Conservation (phyloP, 2,329 filamentous ascomycete genomes). For the Trichophyton mentagrophytes region DNA sequence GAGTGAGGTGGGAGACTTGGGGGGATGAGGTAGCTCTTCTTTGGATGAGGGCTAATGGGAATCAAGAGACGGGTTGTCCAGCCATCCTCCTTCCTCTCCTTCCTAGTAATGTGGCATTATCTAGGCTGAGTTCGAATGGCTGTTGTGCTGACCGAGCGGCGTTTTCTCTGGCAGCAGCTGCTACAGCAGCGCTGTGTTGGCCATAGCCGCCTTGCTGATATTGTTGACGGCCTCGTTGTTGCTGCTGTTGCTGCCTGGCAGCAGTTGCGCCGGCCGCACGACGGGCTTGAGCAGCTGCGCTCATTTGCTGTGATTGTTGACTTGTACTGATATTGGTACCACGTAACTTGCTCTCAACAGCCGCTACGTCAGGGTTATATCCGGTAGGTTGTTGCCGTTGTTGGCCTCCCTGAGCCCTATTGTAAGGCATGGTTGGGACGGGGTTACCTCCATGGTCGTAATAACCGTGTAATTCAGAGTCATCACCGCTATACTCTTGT, state of each 20-base stretch:
- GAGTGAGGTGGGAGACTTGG: background rate
- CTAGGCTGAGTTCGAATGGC: conserved; percentile 80
- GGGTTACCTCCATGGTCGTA: conserved; percentile 29
- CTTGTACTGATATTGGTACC: conserved; percentile 58
- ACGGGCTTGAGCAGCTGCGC: conserved; percentile 50
- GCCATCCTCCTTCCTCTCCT: conserved; percentile 38
- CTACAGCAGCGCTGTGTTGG: conserved; percentile 73
- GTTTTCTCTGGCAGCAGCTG: conserved; percentile 69
- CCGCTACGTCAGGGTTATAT: conserved; percentile 49
- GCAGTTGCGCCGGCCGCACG: conserved; percentile 35
- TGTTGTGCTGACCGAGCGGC: conserved; percentile 63
- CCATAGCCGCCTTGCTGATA: conserved; percentile 57
- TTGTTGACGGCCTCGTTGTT: conserved; percentile 36
- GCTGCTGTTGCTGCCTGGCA: conserved; percentile 32
- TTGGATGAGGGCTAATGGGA: background rate
- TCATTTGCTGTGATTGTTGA: conserved; percentile 22
- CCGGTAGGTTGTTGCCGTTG: conserved; percentile 46
- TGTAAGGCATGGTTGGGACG: conserved; percentile 32
- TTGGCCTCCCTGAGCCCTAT: background rate
- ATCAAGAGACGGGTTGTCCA: conserved; percentile 7
- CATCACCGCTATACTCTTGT: conserved; percentile 50
- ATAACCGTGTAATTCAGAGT: conserved; percentile 29
- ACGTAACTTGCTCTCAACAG: conserved; percentile 76
- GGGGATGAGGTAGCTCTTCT: no score
- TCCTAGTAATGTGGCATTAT: conserved; percentile 79